phyloP scores from a whole-genome alignment of 2,329 filamentous ascomycete genomes.

The Aspergillus novoparasiticus region DNA sequence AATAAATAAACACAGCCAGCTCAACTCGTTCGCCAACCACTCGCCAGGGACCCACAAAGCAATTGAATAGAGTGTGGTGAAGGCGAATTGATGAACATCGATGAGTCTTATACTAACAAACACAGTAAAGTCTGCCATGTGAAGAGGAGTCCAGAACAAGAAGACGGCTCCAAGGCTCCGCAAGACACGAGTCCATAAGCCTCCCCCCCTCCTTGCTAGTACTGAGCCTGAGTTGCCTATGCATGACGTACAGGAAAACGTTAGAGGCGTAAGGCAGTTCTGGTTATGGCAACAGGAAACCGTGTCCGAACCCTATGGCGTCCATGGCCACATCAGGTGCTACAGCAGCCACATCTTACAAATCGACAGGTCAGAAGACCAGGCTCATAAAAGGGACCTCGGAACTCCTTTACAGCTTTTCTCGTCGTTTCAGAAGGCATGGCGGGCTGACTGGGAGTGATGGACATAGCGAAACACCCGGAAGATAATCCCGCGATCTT shows the following conservation, averaged over 20 bases:
- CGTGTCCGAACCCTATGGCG: slow-evolving; percentile 15
- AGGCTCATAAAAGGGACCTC: neutral
- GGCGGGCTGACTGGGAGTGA: neutral
- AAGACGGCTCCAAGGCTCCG: neutral
- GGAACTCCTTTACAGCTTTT: neutral
- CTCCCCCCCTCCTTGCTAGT: neutral
- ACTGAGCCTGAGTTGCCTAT: slow-evolving; percentile 12
- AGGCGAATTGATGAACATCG: neutral
- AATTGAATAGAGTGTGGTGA: neutral
- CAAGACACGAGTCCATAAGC: neutral
- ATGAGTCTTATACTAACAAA: slow-evolving; percentile 6
- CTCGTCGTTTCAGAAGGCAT: neutral
- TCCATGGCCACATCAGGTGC: neutral
- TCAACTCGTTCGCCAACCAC: neutral
- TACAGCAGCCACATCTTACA: slow-evolving; percentile 5
- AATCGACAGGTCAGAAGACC: neutral
- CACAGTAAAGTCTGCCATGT: slow-evolving; percentile 2
- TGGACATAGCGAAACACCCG: neutral
- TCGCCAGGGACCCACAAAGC: neutral
- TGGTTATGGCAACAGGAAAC: slow-evolving; percentile 17
- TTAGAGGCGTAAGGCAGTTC: slow-evolving; percentile 16
- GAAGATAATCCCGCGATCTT: slow-evolving; percentile 3
- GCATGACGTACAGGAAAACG: slow-evolving; percentile 22
- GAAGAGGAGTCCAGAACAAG: neutral
- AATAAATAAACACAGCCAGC: slow-evolving; percentile 10